Evolutionary conservation across 192 early-diverging fungal genomes (phyloP).

Genomic region (Coemansia sp.): DNA sequence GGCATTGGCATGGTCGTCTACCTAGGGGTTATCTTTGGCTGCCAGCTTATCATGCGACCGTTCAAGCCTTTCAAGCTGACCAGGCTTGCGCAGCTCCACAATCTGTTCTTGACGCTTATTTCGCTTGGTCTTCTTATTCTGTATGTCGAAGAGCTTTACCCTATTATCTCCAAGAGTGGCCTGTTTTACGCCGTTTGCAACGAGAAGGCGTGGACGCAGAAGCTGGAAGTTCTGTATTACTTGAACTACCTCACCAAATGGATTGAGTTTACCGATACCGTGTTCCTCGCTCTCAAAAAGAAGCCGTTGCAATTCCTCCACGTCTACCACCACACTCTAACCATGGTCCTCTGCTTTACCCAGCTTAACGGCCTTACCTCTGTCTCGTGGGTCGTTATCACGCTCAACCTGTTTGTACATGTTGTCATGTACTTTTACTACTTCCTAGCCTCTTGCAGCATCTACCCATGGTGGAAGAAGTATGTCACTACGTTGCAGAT

Average conservation of each 20-base stretch:
- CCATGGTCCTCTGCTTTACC: constrained; percentile 82
- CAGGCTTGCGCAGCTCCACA: constrained; percentile 77
- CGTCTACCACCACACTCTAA: constrained; percentile 91
- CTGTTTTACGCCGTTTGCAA: constrained; percentile 74
- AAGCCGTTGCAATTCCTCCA: constrained; percentile 90
- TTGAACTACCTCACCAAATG: constrained; percentile 94
- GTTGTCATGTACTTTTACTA: constrained; percentile 94
- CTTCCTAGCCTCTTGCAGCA: constrained; percentile 74
- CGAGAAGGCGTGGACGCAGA: constrained; percentile 72
- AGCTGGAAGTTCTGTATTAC: constrained; percentile 83
- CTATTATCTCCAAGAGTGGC: constrained; percentile 70
- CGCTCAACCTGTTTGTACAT: constrained; percentile 85
- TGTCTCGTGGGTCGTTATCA: constrained; percentile 64
- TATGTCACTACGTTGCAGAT: constrained; percentile 91
- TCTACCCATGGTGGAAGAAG: constrained; percentile 92
- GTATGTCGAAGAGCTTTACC: constrained; percentile 76
- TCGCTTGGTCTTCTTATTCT: constrained; percentile 72
- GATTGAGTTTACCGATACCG: constrained; percentile 86
- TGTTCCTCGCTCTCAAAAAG: constrained; percentile 84
- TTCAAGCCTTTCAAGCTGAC: constrained; percentile 71
- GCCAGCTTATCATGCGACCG: constrained; percentile 69
- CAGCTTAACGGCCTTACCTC: constrained; percentile 76
- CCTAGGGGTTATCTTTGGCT: constrained; percentile 79
- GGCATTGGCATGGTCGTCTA: constrained; percentile 59
- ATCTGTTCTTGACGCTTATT: constrained; percentile 70